Evolutionary conservation across 805 yeast species (phyloP).

Genomic region (Myxozyma monticola): DNA sequence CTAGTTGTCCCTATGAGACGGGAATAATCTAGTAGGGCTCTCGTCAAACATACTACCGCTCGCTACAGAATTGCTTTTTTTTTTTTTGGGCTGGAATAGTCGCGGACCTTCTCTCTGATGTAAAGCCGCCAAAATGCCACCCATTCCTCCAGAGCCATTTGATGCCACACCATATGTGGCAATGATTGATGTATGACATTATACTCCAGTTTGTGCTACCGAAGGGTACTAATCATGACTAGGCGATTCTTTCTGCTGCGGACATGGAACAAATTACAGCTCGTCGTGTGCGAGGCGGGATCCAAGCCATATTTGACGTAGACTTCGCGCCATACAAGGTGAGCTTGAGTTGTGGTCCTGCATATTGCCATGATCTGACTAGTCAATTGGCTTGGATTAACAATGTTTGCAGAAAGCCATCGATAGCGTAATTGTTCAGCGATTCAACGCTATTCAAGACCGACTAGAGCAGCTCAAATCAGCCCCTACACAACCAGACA

Average conservation of each 20-base stretch:
- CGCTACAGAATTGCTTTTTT: too few relatives aligned
- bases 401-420: constrained; percentile 49
- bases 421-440: constrained; percentile 58
- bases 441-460: constrained; percentile 54
- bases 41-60: too few relatives aligned
- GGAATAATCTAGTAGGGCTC: too few relatives aligned
- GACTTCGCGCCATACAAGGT: constrained; percentile 51
- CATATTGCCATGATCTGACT: background rate
- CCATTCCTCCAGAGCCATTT: constrained; percentile 13
- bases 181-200: constrained; percentile 12
- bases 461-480: constrained; percentile 37
- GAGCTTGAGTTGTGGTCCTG: background rate
- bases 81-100: too few relatives aligned
- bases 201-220: background rate
- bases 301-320: constrained; percentile 65
- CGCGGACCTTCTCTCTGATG: background rate
- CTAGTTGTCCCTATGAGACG: too few relatives aligned
- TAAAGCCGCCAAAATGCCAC: constrained; percentile 5
- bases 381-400: background rate
- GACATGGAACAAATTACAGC: constrained; percentile 70
- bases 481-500: background rate
- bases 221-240: background rate
- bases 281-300: constrained; percentile 65
- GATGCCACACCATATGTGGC: constrained; percentile 14
- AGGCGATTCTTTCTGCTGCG: constrained; percentile 73